Conservation (phyloP, 139 green algal genomes). For the Chlamydomonas incerta region DNA sequence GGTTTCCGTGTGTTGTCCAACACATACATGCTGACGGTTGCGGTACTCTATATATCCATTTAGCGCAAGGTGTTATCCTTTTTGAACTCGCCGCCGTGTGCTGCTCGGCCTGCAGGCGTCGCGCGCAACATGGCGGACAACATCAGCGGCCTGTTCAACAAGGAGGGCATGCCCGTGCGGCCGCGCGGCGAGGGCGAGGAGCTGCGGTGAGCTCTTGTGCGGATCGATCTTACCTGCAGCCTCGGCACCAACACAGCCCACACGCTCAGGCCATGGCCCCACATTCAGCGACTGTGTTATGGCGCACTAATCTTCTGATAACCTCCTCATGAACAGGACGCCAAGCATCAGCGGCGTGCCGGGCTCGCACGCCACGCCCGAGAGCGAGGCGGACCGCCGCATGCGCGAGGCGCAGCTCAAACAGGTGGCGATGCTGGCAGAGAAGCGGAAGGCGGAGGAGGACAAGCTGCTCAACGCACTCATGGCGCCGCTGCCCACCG, state of each 20-base stretch:
- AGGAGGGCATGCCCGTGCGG: slow-evolving; percentile 5
- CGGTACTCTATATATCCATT: no score
- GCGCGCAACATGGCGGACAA: slow-evolving; percentile 27
- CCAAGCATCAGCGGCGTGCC: background rate
- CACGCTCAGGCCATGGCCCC: no score
- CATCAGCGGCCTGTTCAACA: slow-evolving; percentile 32
- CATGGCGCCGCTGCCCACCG: slow-evolving; percentile 63
- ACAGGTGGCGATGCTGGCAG: slow-evolving; percentile 46
- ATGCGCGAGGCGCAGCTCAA: slow-evolving; percentile 79
- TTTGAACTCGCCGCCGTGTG: no score
- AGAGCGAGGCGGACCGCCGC: slow-evolving; percentile 77
- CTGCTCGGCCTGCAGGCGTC: background rate
- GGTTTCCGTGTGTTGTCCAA: no score
- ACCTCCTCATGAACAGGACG: no score
- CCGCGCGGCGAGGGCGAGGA: background rate
- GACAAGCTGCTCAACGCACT: slow-evolving; percentile 85
- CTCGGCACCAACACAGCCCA: no score
- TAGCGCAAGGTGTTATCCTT: no score
- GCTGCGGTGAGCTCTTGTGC: slow-evolving; percentile 16
- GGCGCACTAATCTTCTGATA: no score
- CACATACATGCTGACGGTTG: no score
- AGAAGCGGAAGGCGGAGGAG: slow-evolving; percentile 90
- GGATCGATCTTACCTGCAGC: no score
- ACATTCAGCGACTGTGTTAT: no score
- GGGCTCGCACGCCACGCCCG: background rate